Base-by-base conservation (phyloP, 768 basidiomycete genomes). In the Amylocystis lapponica region DNA sequence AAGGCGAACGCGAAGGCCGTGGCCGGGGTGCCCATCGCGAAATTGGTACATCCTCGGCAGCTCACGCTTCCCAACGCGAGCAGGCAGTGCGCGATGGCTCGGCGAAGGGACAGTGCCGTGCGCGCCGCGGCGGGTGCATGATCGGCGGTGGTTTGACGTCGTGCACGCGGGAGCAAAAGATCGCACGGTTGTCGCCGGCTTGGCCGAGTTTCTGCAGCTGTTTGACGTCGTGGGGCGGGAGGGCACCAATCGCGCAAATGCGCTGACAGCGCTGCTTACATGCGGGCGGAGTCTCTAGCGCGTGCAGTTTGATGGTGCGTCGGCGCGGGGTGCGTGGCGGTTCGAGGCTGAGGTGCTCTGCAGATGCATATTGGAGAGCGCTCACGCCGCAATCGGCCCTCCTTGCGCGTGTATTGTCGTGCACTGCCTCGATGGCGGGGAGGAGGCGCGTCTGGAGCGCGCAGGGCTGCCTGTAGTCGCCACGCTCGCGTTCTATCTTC, bases 101-200 rank as follows among this genome's bases (percentile, higher is more conserved):
- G 65, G 71, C 1, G 75, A 77, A 55, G 75, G 23, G 74, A 77
- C 36, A 56, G 58, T 5, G 54, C 52, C 6, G 75, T 77, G 2
- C 53, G 69, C 35, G 61, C 65, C 41, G 71, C 72, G 0, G 69
- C 74, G 5, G 66, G 14, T 62, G 61, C 9, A 63, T 75, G 57
- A 48, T 76, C 9, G 67, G 56, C 3, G 64, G 59, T 77, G 75
- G 75, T 58, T 70, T 12, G 67, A 68, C 29, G 47, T 52, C 1
- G 62, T 58, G 2, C 64, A 57, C 20, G 69, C 64, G 2, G 31
- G 14, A 17, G 48, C 14, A 16, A 22, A 9, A 11, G 26, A 38
- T 6, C 19, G 16, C 10, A 21, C 20, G 47, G 57, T 41, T 50
- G 56, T 50, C 27, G 52, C 13, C 39, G 61, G n/a, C 11, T 27